phyloP scores from a whole-genome alignment of 495 filamentous ascomycete species.

The Pyronema omphalodes region DNA sequence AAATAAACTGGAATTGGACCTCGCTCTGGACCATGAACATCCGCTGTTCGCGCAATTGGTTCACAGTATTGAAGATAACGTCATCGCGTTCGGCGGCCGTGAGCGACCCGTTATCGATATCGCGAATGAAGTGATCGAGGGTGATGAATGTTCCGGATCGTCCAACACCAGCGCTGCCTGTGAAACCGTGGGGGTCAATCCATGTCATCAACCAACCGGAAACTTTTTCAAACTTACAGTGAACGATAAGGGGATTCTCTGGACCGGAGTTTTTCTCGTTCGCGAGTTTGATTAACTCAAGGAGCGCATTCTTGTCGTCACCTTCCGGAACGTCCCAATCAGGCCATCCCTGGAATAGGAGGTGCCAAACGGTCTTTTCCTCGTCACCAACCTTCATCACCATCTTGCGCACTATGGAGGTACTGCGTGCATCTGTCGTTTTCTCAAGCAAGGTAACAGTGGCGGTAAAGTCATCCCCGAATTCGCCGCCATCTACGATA shows the following conservation, averaged over 20 bases:
- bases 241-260: conserved; percentile 67
- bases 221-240: conserved; percentile 26
- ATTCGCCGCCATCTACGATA: conserved; percentile 42
- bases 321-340: conserved; percentile 79
- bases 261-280: conserved; percentile 43
- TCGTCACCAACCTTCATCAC: conserved; percentile 37
- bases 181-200: conserved; percentile 8
- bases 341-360: conserved; percentile 83
- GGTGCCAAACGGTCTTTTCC: conserved; percentile 65
- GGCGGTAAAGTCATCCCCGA: conserved; percentile 42
- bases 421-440: conserved; percentile 30
- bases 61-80: conserved; percentile 50
- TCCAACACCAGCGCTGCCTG: conserved; percentile 58
- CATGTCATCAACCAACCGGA: neutral
- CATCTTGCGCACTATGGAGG: conserved; percentile 33
- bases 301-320: conserved; percentile 56
- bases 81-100: conserved; percentile 26
- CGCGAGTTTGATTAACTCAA: conserved; percentile 60
- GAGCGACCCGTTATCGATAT: conserved; percentile 50
- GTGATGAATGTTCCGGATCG: conserved; percentile 90
- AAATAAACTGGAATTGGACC: conserved; percentile 72
- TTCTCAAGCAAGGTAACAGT: conserved; percentile 34
- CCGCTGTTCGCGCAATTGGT: conserved; percentile 67
- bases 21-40: conserved; percentile 94
- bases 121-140: conserved; percentile 70